Evolutionary conservation across 805 yeast species (phyloP), one percentile per base, ranked within the genome.

Genomic region (Starmerella kuoi): DNA sequence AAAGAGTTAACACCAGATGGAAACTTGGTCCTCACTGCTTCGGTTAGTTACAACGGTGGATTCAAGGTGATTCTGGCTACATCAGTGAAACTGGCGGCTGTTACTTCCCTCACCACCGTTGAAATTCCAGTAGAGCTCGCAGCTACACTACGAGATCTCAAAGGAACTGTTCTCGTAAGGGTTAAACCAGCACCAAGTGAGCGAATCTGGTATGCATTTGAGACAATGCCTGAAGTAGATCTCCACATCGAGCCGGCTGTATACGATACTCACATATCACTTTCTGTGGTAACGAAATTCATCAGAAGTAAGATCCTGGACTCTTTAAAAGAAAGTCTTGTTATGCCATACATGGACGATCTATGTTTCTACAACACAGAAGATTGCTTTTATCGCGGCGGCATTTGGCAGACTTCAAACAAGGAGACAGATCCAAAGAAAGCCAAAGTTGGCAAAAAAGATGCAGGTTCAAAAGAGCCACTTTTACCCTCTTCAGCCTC

Each of bases 141-240:
- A 15, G 74, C 87, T 1, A 76, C 79, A 1, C 61, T 88, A 37
- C 72, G 73, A 42, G 74, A 69, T 51, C 51, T 91, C 3, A 75
- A 77, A 38, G 98, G 98, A 0, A 80, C 81, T 1, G 50, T 88
- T 43, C 56, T 81, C 0, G 54, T 87, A 18, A 64, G 72, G 31
- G 57, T 88, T 26, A 91, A 91, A 56, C 84, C 93, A 1, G 94
- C 95, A 2, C 97, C 98, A 7, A 77, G 94, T 1, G 77, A 76
- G 40, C 70, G 98, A 54, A 55, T 91, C 1, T 91, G 98, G 98
- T 91, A 85, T 56, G 74, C 83, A 2, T 91, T 86, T 59, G 81
- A 76, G 47, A 61, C 70, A 9, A 83, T 79, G 70, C 98, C 98
- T 0, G 66, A 69, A 7, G 61, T 88, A 56, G 79, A 76, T 42